Base-by-base conservation (phyloP, 2,329 filamentous ascomycete genomes). In the Fusarium sp. region DNA sequence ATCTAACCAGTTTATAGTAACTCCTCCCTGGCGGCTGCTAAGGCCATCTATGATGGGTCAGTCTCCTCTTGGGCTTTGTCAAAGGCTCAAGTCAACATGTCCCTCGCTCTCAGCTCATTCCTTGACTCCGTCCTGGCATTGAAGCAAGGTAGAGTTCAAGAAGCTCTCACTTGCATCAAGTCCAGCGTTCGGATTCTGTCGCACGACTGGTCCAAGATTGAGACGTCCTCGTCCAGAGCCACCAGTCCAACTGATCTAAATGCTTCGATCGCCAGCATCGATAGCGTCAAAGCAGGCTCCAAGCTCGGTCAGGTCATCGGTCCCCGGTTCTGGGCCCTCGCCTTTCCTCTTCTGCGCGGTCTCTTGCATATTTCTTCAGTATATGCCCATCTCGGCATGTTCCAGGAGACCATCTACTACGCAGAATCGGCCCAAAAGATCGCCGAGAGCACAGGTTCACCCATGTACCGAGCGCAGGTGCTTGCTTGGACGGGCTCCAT, bases 361-460 rank as follows among this genome's bases (percentile, higher is more conserved):
- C 85, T 97, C 16, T 83, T 92, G 69, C 92, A 95, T 67, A 88
- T 98, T 4, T 94, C 94, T 0, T 88, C 89, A 5, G 86, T 97
- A 1, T 98, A 95, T 76, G 91, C 93, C 1, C 93, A 97, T 73
- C 89, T 96, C 72, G 96, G 96, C 31, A 89, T 97, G 83, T 94
- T 95, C 73, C 92, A 94, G 69, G 96, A 98, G 80, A 96, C 96
- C 2, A 84, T 96, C 1, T 96, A 95, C 80, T 97, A 97, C 76
- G 92, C 93, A 2, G 93, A 98, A 75, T 93, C 96, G 77, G 95
- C 95, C 0, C 87, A 93, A 63, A 94, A 93, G 77, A 89, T 97
- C 69, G 94, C 94, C 24, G 87, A 88, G 67, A 90, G 89, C n/a
- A 89, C 93, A 10, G 86, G 89, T 57, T 91, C 93, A 0, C 86